These are phyloP conservation scores for Pseudocercospora fijiensis DNA, from an alignment of 2,329 filamentous ascomycete genomes.

Conservation along the genomic window DNA sequence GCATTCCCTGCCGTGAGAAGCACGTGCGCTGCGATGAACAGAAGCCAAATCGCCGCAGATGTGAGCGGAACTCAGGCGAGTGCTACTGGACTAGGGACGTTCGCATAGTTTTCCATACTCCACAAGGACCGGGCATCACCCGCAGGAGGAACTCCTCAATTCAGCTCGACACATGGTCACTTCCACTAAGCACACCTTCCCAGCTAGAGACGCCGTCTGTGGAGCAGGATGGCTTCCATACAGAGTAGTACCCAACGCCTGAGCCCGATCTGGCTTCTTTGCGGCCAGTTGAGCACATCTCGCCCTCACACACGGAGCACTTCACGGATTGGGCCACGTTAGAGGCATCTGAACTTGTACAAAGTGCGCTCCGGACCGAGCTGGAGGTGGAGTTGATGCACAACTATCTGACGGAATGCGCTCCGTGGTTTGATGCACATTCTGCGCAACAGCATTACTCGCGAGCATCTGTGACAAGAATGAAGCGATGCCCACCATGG, in stretches of 20 bases:
- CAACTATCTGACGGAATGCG: conserved; percentile 18
- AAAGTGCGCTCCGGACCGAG: conserved; percentile 14
- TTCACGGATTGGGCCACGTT: conserved; percentile 17
- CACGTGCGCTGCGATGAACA: conserved; percentile 20
- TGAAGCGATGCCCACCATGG: conserved; percentile 20
- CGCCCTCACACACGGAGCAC: conserved; percentile 13
- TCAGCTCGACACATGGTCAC: neutral
- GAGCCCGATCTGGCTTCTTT: conserved; percentile 8
- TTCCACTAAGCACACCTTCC: neutral
- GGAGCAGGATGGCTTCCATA: neutral
- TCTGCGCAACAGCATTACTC: conserved; percentile 17
- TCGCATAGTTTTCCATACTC: conserved; percentile 18
- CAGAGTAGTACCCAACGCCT: conserved; percentile 4
- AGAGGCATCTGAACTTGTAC: conserved; percentile 19
- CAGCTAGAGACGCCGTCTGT: neutral
- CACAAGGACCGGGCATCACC: conserved; percentile 3
- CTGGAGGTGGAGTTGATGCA: conserved; percentile 19
- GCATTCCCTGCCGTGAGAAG: conserved; percentile 18
- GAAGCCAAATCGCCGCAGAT: conserved; percentile 18
- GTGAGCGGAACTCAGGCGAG: conserved; percentile 10
- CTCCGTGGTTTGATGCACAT: conserved; percentile 22
- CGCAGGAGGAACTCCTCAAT: neutral
- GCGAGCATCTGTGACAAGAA: conserved; percentile 14
- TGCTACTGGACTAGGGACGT: conserved; percentile 20
- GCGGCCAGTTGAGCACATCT: conserved; percentile 2